Evolutionary conservation across 2,329 filamentous ascomycete genomes (phyloP).

Genomic region (Phyllosticta paracitricarpa): DNA sequence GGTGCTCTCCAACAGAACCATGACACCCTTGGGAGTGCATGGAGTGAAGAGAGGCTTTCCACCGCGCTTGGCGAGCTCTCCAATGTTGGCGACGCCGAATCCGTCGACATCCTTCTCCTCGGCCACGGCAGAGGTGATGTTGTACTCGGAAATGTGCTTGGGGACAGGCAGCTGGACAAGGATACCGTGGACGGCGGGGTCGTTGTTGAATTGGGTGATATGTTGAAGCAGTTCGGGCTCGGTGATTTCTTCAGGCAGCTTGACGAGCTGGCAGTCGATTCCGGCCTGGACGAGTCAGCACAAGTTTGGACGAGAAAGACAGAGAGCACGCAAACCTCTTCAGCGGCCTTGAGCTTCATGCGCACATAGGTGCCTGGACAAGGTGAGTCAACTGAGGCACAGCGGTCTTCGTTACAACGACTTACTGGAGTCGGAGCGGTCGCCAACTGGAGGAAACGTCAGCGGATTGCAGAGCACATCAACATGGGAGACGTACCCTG

Average conservation of each 20-base stretch:
- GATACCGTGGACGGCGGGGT: slow-evolving; percentile 78
- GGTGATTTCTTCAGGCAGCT: slow-evolving; percentile 69
- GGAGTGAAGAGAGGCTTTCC: slow-evolving; percentile 82
- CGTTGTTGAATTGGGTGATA: slow-evolving; percentile 75
- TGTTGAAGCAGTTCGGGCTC: slow-evolving; percentile 79
- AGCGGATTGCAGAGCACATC: neutral
- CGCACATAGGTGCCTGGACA: slow-evolving; percentile 83
- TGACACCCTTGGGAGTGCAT: slow-evolving; percentile 94
- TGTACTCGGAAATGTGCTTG: slow-evolving; percentile 79
- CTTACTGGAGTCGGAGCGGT: slow-evolving; percentile 84
- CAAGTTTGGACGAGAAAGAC: neutral
- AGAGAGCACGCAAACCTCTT: slow-evolving; percentile 52
- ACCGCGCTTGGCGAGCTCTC: slow-evolving; percentile 90
- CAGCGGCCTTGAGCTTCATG: slow-evolving; percentile 97
- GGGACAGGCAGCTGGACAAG: slow-evolving; percentile 90
- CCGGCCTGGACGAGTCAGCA: slow-evolving; percentile 53
- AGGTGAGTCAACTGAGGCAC: slow-evolving; percentile 19
- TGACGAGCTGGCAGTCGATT: slow-evolving; percentile 77
- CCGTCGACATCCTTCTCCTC: slow-evolving; percentile 97
- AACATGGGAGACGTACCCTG: slow-evolving; percentile 53
- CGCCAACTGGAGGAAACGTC: slow-evolving; percentile 55
- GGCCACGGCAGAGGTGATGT: slow-evolving; percentile 78
- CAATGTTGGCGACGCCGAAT: slow-evolving; percentile 89
- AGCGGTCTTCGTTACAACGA: slow-evolving; percentile 11
- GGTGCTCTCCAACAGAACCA: slow-evolving; percentile 77